Percentiles rank a stretch among this genome's conserved stretches.
Conservation (phyloP, 73 alveolate species). For the Symbiodinium natans region DNA sequence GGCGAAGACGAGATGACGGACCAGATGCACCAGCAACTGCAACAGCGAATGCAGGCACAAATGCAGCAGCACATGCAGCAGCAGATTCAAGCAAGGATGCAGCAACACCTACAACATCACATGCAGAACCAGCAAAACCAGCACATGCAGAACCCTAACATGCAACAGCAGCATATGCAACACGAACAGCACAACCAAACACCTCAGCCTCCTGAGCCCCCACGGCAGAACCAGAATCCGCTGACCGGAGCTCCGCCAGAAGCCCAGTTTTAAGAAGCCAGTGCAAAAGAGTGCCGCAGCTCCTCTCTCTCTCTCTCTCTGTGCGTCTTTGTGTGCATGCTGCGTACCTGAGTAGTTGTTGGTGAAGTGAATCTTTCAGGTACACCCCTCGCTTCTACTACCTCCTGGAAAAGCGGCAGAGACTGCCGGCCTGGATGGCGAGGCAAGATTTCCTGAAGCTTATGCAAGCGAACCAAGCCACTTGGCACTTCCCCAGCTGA, state of each 20-base stretch:
- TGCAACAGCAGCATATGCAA: neutral
- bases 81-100: constrained; percentile 25
- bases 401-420: constrained; percentile 95
- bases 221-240: constrained; percentile 47
- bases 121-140: constrained; percentile 32
- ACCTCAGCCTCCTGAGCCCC: constrained; percentile 20
- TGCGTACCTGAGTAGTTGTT: neutral
- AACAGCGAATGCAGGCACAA: constrained; percentile 57
- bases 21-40: constrained; percentile 58
- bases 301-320: no score
- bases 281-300: neutral
- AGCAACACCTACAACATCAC: constrained; percentile 23
- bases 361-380: neutral
- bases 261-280: neutral
- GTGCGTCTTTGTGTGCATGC: neutral
- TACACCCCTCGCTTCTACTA: constrained; percentile 77
- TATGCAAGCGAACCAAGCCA: constrained; percentile 95
- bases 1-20: neutral
- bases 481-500: no score
- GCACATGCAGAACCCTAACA: neutral
- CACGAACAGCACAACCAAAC: constrained; percentile 23
- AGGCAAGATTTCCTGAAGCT: constrained; percentile 95
- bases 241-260: constrained; percentile 46
- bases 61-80: constrained; percentile 56
- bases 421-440: constrained; percentile 96